Base-by-base conservation (phyloP, 2,329 filamentous ascomycete species). In the Neurospora crassa region DNA sequence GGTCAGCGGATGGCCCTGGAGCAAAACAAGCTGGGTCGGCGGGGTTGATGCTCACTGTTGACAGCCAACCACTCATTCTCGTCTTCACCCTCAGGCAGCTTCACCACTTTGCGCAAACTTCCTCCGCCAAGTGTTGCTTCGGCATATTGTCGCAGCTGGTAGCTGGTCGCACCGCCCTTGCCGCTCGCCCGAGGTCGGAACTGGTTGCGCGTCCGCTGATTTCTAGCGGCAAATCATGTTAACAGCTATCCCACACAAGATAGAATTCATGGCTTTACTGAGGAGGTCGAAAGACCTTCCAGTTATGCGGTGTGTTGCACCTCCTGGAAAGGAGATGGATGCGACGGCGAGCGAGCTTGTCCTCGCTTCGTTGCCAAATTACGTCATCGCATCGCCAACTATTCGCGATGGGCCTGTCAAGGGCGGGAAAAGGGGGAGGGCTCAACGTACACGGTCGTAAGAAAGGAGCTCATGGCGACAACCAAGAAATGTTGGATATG, bases 1-100 rank as follows among this genome's bases (percentile, higher is more conserved):
- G 24, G 73, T 82, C 69, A 82, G 79, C 70, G 16, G 3, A 53
- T 67, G 14, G 29, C 40, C 70, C 47, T 29, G 68, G 68, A 29
- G 43, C 69, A 11, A 37, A 4, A 18, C 41, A 24, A 24, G 14
- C 41, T 8, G 45, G 16, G 37, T 68, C 72, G 42, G 59, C 53
- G 47, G 37, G 24, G 24, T n/a, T 41, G 5, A 18, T 20, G 76
- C 89, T 77, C 84, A 97, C 94, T 92, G 83, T 99, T 99, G 77
- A 99, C 96, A 40, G 96, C 96, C 73, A 99, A 83, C 96, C 96
- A 99, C 82, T 99, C 96, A 80, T 97, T 97, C 83, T 96, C 88
- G 79, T 99, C 96, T 80, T 99, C 96, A 72, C 96, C 96, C 79
- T 99, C 96, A 16, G 96, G 96, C 73, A 99, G 85, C 85, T 95